Conservation (phyloP, 257 asterid genomes). For the Craterostigma plantagineum region DNA sequence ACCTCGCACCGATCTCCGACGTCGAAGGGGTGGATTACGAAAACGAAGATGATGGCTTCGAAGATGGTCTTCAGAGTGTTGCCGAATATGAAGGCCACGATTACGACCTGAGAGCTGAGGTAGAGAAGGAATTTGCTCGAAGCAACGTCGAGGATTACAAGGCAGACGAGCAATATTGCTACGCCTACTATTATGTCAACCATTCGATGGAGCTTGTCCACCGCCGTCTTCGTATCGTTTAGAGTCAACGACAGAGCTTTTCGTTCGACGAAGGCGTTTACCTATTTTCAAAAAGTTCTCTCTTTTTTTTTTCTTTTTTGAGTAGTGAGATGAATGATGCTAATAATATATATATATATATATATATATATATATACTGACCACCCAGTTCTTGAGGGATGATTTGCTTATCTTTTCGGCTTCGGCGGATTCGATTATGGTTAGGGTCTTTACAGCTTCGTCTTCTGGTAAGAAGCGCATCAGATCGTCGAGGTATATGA, state of each 20-base stretch:
- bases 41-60: constrained; percentile 64
- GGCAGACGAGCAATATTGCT: constrained; percentile 33
- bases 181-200: constrained; percentile 37
- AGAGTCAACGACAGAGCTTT: constrained; percentile 74
- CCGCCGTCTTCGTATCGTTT: constrained; percentile 78
- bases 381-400: constrained; percentile 78
- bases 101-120: constrained; percentile 73
- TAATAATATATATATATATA: too few species aligned
- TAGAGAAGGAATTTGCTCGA: constrained; percentile 52
- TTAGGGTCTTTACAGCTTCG: constrained; percentile 48
- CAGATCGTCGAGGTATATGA: constrained; percentile 52
- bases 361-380: constrained; percentile 10
- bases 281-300: too few species aligned
- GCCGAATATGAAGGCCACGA: constrained; percentile 72
- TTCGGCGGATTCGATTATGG: constrained; percentile 48
- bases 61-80: constrained; percentile 70
- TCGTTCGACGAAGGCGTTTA: constrained; percentile 64
- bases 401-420: constrained; percentile 50
- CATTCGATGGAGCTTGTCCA: constrained; percentile 64
- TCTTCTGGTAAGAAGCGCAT: constrained; percentile 66
- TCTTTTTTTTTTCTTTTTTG: too few species aligned
- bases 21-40: constrained; percentile 78
- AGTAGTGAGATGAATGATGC: too few species aligned
- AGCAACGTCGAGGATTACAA: constrained; percentile 49
- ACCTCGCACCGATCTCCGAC: constrained; percentile 91